Conservation (phyloP, 495 filamentous ascomycete species). For the Aspergillus coremiiformis region DNA sequence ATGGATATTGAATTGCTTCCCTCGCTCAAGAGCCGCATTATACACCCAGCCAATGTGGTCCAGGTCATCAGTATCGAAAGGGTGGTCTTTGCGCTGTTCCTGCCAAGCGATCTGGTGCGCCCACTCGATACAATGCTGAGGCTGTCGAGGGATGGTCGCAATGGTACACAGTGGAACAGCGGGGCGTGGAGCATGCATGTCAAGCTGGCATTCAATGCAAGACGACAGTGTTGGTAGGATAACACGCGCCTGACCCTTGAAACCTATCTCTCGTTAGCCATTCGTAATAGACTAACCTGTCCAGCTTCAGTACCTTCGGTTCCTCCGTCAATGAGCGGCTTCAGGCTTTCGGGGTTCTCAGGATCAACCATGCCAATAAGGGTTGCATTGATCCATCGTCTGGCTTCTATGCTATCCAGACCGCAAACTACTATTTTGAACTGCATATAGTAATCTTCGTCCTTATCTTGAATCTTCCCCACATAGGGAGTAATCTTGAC, state of each 20-base stretch:
- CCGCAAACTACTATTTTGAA: constrained; percentile 92
- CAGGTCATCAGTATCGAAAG: constrained; percentile 90
- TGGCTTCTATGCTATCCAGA: constrained; percentile 94
- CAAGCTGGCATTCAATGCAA: constrained; percentile 97
- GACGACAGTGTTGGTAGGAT: constrained; percentile 86
- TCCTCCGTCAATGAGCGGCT: constrained; percentile 92
- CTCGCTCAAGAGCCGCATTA: constrained; percentile 71
- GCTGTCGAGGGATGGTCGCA: constrained; percentile 93
- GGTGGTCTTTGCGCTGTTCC: constrained; percentile 46
- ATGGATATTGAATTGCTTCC: constrained; percentile 79
- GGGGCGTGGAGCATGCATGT: constrained; percentile 91
- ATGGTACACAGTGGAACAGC: constrained; percentile 95
- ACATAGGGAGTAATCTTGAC: constrained; percentile 91
- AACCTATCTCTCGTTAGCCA: constrained; percentile 46
- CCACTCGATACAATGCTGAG: constrained; percentile 99
- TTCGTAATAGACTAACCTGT: not conserved
- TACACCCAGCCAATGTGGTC: constrained; percentile 98
- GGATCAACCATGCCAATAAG: constrained; percentile 82
- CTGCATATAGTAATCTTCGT: constrained; percentile 96
- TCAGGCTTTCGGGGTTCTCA: constrained; percentile 70
- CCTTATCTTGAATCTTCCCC: constrained; percentile 93
- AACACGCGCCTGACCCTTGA: constrained; percentile 94
- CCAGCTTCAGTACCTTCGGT: constrained; percentile 62
- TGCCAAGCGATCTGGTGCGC: constrained; percentile 85
- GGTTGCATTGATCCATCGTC: constrained; percentile 96